Evolutionary conservation across 371 early-diverging fungal genomes (phyloP), one percentile per base, ranked within the genome.

Genomic region (Mucor irregularis): DNA sequence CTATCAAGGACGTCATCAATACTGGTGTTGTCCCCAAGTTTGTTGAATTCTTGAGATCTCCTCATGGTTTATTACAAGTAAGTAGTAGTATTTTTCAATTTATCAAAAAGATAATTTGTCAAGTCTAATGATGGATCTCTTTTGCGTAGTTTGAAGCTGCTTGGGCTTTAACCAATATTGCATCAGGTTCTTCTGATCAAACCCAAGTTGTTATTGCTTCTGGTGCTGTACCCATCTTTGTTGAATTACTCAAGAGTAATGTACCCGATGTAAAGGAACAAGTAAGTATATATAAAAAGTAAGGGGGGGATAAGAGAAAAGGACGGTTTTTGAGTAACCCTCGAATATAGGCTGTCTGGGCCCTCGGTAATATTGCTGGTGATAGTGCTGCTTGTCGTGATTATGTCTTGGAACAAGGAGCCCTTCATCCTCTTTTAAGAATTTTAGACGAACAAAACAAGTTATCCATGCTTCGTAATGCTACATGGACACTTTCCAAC

Each of bases 91-190:
- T 25, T 17, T 31, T 21, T 17, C 37, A 44, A 24, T 19, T 26
- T 17, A 7, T 30, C 5, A 47, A 13, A 46, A 28, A 37, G 14
- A 31, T 2, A 24, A 46, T 17, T 5, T 11, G 7, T 19, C 11
- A 11, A 28, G 34, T 10, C 4, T 16, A 4, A 4, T 13, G 33
- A 37, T 28, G 11, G 8, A 24, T 33, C 13, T 33, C n/a, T 53
- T 58, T 58, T 25, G 4, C 49, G 30, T 83, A 97, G 93, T 97
- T 99, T 73, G 99, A 99, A 78, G 92, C 99, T 52, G 99, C 99
- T 14, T 99, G 99, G 99, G 99, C 98, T 33, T 81, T 99, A 61
- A 99, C 99, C 56, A 99, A 99, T 79, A 99, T 99, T 73, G 99
- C 99, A 14, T 99, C 99, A 6, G 99, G 99, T 22, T 89, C 94